A percentile compares a stretch with the other conserved stretches of the same genome.
Conservation (phyloP, 2,329 filamentous ascomycete species). For the Paecilomyces sp. region DNA sequence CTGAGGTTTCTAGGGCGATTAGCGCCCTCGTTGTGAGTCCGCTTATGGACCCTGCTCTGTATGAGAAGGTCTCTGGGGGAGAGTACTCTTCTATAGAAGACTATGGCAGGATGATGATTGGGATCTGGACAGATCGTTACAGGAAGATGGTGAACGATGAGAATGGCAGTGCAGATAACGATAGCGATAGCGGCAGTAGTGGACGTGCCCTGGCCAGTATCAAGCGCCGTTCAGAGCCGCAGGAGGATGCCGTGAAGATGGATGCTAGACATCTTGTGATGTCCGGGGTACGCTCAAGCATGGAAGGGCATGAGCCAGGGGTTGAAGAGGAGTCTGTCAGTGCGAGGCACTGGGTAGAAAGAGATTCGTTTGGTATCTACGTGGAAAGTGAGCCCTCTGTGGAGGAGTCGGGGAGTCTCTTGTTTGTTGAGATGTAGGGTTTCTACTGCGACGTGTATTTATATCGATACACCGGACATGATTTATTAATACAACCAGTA, state of each 20-base stretch:
- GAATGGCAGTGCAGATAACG: not conserved
- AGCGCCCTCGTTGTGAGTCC: conserved; percentile 13
- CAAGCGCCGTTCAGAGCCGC: not conserved
- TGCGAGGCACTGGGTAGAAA: not conserved
- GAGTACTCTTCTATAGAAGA: not conserved
- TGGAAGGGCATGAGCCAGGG: too few relatives aligned
- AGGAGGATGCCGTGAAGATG: not conserved
- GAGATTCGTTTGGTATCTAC: not conserved
- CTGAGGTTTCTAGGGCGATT: conserved; percentile 13
- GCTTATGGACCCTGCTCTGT: conserved; percentile 8
- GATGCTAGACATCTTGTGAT: too few relatives aligned
- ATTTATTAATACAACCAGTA: too few relatives aligned
- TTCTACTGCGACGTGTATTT: too few relatives aligned
- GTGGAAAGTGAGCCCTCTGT: not conserved
- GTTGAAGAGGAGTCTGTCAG: not conserved
- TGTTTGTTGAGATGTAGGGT: not conserved
- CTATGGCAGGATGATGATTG: conserved; percentile 6
- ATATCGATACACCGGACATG: too few relatives aligned
- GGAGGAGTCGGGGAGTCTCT: too few relatives aligned
- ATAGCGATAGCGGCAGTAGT: not conserved
- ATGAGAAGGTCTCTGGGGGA: not conserved
- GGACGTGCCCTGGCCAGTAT: not conserved
- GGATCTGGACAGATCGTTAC: conserved; percentile 5
- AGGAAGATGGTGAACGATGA: not conserved
- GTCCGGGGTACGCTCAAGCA: too few relatives aligned